phyloP scores from a whole-genome alignment of 345 rosid genomes.

The Mallotus nudiflorus region DNA sequence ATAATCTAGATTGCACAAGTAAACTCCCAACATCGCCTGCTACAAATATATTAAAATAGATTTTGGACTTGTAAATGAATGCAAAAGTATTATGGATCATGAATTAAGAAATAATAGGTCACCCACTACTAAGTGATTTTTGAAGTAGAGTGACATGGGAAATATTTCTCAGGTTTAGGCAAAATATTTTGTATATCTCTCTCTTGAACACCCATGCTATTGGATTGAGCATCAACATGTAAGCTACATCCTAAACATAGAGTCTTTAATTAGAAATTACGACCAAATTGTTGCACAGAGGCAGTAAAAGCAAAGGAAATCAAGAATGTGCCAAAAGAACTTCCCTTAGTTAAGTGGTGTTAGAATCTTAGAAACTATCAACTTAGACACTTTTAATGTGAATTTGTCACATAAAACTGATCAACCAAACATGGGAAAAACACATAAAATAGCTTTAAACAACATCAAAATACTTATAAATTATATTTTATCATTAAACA shows the following conservation, averaged over 20 bases:
- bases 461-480: too few relatives aligned
- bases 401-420: neutral
- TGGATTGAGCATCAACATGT: neutral
- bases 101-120: neutral
- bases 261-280: neutral
- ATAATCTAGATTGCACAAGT: neutral
- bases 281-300: neutral
- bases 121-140: conserved; percentile 17
- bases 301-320: neutral
- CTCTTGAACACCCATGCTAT: neutral
- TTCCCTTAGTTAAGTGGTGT: neutral
- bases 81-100: too few relatives aligned
- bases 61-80: neutral
- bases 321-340: neutral
- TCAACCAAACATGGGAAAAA: too few relatives aligned
- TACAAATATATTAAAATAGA: neutral
- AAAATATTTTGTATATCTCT: neutral
- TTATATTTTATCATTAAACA: too few relatives aligned
- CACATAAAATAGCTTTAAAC: too few relatives aligned
- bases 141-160: neutral
- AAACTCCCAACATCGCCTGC: neutral
- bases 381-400: neutral
- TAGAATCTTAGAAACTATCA: neutral
- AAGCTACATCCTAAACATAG: conserved; percentile 5
- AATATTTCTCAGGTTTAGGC: neutral